A percentile compares a stretch with the other conserved stretches of the same genome.
Conservation (phyloP, 768 basidiomycete species). For the Fomitopsis pulvina region DNA sequence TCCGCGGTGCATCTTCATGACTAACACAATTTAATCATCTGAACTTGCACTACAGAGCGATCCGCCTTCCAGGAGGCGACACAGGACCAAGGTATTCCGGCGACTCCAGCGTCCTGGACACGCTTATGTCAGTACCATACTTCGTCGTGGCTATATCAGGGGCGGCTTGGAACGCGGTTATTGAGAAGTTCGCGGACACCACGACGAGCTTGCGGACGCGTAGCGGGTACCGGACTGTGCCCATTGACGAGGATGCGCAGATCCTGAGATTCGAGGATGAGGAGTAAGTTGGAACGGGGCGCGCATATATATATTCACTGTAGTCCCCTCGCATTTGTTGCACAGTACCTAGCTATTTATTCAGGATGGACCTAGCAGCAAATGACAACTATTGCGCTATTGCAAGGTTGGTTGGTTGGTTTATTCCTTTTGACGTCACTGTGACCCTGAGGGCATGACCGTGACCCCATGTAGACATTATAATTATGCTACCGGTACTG, state of each 20-base stretch:
- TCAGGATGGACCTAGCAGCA: too few species aligned
- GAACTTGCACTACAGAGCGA: slow-evolving; percentile 47
- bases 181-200: slow-evolving; percentile 37
- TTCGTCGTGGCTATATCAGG: slow-evolving; percentile 76
- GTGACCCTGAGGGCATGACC: too few species aligned
- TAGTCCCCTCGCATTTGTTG: background rate
- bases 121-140: slow-evolving; percentile 85
- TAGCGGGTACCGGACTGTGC: slow-evolving; percentile 63
- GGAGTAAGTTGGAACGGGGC: slow-evolving; percentile 22
- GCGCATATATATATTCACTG: background rate
- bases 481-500: too few species aligned
- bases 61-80: slow-evolving; percentile 65
- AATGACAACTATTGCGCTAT: too few species aligned
- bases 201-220: slow-evolving; percentile 37
- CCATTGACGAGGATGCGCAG: slow-evolving; percentile 86
- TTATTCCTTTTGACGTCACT: too few species aligned
- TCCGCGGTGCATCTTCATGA: slow-evolving; percentile 9
- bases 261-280: slow-evolving; percentile 83
- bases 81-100: slow-evolving; percentile 28
- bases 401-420: too few species aligned
- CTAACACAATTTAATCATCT: slow-evolving; percentile 1
- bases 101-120: slow-evolving; percentile 51
- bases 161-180: slow-evolving; percentile 63
- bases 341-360: background rate
- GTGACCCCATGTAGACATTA: too few species aligned